Conservation (phyloP, 441 rosid genomes). For the Syzygium malaccense region DNA sequence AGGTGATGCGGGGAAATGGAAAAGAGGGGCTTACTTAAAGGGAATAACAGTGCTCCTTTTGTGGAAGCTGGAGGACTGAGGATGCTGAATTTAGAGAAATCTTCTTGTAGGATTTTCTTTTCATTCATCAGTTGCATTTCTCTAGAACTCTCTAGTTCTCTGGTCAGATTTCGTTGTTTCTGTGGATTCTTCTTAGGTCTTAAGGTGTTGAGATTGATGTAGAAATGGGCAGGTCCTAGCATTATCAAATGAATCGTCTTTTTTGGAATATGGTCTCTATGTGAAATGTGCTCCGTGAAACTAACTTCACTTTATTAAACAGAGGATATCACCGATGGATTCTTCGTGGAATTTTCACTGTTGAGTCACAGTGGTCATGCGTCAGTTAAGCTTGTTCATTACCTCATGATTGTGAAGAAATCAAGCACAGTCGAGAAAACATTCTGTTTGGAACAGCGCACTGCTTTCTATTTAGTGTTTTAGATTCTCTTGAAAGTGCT, state of each 20-base stretch:
- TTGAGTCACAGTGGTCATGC: conserved; percentile 2
- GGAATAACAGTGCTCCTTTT: neutral
- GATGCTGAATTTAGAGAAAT: neutral
- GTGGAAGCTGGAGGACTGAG: neutral
- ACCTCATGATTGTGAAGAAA: conserved; percentile 5
- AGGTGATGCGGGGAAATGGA: neutral
- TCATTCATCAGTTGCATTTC: neutral
- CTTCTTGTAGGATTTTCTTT: neutral
- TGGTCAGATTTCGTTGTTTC: neutral
- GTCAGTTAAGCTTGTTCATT: neutral
- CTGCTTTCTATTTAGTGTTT: conserved; percentile 15
- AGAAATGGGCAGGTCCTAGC: neutral
- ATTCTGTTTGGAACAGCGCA: conserved; percentile 35
- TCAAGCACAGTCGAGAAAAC: conserved; percentile 16
- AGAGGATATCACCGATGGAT: neutral
- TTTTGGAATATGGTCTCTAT: neutral
- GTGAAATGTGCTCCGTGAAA: neutral
- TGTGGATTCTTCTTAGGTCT: neutral
- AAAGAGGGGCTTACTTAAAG: neutral
- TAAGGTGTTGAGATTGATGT: neutral
- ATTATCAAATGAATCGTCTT: neutral
- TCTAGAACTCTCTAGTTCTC: neutral
- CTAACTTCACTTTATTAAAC: neutral
- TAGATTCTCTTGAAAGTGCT: conserved; percentile 22
- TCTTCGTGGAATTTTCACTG: neutral